Percentiles rank a stretch among this genome's conserved stretches.
Evolutionary conservation across 306 rosid genomes (phyloP).

Genomic region (Prunus persica): DNA sequence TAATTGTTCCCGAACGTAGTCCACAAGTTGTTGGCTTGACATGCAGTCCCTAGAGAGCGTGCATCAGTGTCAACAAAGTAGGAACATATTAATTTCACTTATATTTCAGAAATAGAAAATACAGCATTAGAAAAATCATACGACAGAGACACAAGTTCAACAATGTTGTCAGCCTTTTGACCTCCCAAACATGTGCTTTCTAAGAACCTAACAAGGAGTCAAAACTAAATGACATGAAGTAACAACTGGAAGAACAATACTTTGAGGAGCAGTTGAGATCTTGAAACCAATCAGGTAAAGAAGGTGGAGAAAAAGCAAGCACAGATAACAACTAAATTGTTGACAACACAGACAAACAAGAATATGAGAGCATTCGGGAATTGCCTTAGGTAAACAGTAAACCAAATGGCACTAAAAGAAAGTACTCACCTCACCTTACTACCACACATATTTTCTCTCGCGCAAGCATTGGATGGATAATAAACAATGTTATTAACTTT

Average conservation of each 20-base stretch:
- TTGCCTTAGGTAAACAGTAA: too few species aligned
- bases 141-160: neutral
- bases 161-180: neutral
- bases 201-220: neutral
- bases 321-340: too few species aligned
- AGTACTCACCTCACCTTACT: too few species aligned
- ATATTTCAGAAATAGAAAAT: neutral
- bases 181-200: neutral
- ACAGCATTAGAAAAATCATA: neutral
- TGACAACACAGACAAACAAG: too few species aligned
- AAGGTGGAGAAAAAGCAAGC: too few species aligned
- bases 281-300: too few species aligned
- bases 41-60: conserved; percentile 78
- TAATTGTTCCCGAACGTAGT: conserved; percentile 58
- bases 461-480: too few species aligned
- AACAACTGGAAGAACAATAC: neutral
- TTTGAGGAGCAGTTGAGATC: too few species aligned
- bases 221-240: neutral
- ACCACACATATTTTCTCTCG: too few species aligned
- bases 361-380: too few species aligned
- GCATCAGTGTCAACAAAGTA: neutral
- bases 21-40: conserved; percentile 95
- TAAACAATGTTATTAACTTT: too few species aligned
- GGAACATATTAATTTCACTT: neutral
- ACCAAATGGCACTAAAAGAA: too few species aligned